phyloP scores from a whole-genome alignment of 768 basidiomycete genomes.

The Vararia minispora region DNA sequence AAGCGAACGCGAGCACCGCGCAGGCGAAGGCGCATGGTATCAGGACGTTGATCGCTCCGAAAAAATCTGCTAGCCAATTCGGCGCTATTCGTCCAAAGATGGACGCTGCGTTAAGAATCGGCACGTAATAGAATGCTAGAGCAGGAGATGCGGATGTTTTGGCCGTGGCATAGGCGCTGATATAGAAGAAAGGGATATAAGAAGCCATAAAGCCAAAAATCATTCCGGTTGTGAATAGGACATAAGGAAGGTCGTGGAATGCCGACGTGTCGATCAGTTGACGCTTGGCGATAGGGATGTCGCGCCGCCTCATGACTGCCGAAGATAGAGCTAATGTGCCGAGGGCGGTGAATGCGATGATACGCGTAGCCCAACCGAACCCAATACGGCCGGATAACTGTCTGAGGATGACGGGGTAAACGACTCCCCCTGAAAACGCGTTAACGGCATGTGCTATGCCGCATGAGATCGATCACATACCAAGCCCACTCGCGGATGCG shows the following conservation, averaged over 20 bases:
- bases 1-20: constrained; percentile 19
- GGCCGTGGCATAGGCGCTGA: constrained; percentile 15
- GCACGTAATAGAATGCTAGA: constrained; percentile 20
- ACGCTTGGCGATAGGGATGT: constrained; percentile 5
- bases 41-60: constrained; percentile 21
- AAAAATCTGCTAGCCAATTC: constrained; percentile 18
- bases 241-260: constrained; percentile 15
- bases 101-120: constrained; percentile 22
- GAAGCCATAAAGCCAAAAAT: constrained; percentile 8
- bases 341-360: constrained; percentile 16
- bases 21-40: constrained; percentile 16
- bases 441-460: too few species aligned
- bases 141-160: constrained; percentile 9
- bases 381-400: constrained; percentile 15
- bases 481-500: constrained; percentile 24
- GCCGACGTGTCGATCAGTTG: constrained; percentile 13
- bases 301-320: constrained; percentile 13
- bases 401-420: constrained; percentile 22
- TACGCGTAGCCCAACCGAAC: constrained; percentile 18
- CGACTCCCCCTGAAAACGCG: constrained; percentile 9
- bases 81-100: constrained; percentile 21
- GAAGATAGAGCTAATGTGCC: constrained; percentile 16
- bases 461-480: too few species aligned
- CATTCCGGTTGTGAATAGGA: constrained; percentile 15
- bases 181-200: constrained; percentile 20